phyloP scores from a whole-genome alignment of 768 basidiomycete species.

The Boletus coccyginus region DNA sequence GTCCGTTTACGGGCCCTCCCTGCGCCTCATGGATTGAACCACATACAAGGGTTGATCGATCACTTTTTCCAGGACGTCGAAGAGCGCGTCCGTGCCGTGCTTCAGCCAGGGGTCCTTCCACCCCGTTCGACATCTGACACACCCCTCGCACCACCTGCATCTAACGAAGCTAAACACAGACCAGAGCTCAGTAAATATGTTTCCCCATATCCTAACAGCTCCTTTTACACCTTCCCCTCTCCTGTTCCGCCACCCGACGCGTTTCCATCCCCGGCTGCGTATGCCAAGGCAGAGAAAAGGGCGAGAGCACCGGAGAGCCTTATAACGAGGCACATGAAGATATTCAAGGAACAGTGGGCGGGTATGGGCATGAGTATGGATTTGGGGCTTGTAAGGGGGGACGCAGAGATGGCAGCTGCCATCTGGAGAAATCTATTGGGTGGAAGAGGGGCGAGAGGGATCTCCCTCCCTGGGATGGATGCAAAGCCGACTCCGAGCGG shows the following conservation, averaged over 20 bases:
- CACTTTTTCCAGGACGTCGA: constrained; percentile 96
- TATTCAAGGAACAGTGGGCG: constrained; percentile 88
- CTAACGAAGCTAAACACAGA: constrained; percentile 12
- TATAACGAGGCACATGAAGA: constrained; percentile 85
- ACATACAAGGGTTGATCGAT: constrained; percentile 82
- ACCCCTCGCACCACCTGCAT: neutral
- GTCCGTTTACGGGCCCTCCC: constrained; percentile 86
- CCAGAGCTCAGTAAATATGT: constrained; percentile 20
- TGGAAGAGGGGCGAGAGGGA: constrained; percentile 74
- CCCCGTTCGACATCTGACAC: constrained; percentile 20
- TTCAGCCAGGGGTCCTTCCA: constrained; percentile 50
- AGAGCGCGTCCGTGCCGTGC: constrained; percentile 78
- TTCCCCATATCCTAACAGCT: constrained; percentile 22
- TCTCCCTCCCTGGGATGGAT: constrained; percentile 35
- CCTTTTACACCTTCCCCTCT: constrained; percentile 29
- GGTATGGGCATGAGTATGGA: constrained; percentile 81
- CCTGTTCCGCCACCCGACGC: constrained; percentile 24
- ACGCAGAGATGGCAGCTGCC: constrained; percentile 81
- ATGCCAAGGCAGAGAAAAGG: constrained; percentile 28
- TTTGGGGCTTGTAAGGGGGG: constrained; percentile 68
- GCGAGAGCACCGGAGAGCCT: constrained; percentile 70
- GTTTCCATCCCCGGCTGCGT: constrained; percentile 26
- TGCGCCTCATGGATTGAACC: constrained; percentile 56
- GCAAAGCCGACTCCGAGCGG: constrained; percentile 3
- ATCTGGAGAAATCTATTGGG: constrained; percentile 93